Evolutionary conservation across 176 grass and related monocot genomes (phyloP).

Genomic region (Urochloa ruziziensis): DNA sequence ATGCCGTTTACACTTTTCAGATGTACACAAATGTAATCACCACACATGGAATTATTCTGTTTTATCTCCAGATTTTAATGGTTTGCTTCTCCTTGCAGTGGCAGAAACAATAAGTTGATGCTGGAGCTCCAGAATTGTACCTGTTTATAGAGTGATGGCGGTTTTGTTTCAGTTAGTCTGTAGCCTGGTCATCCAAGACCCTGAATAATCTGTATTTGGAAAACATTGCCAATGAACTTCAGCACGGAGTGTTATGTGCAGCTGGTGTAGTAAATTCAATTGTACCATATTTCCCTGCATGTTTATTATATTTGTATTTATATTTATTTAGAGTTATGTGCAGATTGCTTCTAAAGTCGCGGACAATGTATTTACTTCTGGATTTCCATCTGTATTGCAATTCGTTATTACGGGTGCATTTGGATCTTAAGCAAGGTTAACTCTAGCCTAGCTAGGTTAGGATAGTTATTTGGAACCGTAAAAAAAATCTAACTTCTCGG

Average conservation of each 20-base stretch:
- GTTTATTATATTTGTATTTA: neutral
- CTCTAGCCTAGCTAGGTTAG: no score
- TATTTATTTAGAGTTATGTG: slow-evolving; percentile 19
- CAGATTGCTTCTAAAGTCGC: neutral
- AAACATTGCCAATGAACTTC: slow-evolving; percentile 34
- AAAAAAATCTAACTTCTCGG: no score
- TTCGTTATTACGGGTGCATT: no score
- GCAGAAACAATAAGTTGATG: slow-evolving; percentile 42
- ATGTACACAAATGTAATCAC: neutral
- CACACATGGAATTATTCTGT: neutral
- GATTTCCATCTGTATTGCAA: neutral
- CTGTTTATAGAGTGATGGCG: slow-evolving; percentile 35
- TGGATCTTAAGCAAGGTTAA: no score
- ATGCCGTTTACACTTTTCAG: neutral
- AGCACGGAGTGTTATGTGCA: slow-evolving; percentile 19
- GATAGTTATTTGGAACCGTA: no score
- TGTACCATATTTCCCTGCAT: neutral
- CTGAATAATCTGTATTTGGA: slow-evolving; percentile 41
- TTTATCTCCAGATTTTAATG: neutral
- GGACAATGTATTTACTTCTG: slow-evolving; percentile 18
- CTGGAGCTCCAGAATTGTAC: slow-evolving; percentile 34
- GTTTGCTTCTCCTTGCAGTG: slow-evolving; percentile 36
- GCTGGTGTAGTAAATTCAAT: slow-evolving; percentile 33
- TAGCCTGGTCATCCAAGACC: slow-evolving; percentile 29
- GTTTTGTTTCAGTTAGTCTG: slow-evolving; percentile 48